Conservation (phyloP, 2,329 filamentous ascomycete genomes). For the Calonectria crousiana region DNA sequence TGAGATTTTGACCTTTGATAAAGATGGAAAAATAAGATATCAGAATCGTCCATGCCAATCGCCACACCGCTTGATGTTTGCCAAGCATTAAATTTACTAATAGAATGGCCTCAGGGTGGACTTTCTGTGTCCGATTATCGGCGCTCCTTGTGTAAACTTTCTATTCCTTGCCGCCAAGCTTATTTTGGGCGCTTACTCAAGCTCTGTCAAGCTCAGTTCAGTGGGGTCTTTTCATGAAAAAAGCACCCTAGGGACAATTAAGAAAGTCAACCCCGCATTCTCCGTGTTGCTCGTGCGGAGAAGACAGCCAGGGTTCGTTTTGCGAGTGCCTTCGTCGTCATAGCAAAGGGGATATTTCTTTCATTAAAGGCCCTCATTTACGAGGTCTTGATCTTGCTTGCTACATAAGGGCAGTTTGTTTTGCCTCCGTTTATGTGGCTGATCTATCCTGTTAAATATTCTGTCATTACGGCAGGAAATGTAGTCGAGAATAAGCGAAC, state of each 20-base stretch:
- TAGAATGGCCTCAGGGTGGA: neutral
- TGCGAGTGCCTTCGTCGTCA: neutral
- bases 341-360: neutral
- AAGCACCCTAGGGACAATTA: neutral
- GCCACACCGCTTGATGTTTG: neutral
- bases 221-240: neutral
- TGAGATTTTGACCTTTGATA: neutral
- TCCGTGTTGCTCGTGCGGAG: neutral
- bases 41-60: too few species aligned
- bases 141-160: neutral
- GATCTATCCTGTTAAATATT: neutral
- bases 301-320: neutral
- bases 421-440: neutral
- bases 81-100: neutral
- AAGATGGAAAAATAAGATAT: too few species aligned
- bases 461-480: neutral
- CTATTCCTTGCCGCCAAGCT: neutral
- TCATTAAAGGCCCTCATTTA: neutral
- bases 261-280: neutral
- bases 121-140: neutral
- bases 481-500: neutral
- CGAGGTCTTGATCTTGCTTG: neutral
- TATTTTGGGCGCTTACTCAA: neutral
- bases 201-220: neutral
- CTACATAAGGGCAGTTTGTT: neutral